Percentiles rank a stretch among this genome's conserved stretches.
phyloP scores from a whole-genome alignment of 495 filamentous ascomycete genomes.

The Podospora bellae-mahoneyi region DNA sequence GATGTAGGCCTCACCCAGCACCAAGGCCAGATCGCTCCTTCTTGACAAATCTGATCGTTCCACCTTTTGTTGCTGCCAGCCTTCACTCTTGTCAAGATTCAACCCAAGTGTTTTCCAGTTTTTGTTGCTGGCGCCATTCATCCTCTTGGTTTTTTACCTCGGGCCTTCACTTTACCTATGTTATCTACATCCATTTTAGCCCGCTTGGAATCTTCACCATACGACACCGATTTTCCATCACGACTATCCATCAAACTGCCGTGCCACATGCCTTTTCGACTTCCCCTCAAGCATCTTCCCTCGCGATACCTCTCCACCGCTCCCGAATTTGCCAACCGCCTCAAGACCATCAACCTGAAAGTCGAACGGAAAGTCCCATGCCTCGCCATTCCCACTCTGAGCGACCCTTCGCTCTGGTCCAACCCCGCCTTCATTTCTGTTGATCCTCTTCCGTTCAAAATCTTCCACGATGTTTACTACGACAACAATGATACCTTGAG shows the following conservation, averaged over 20 bases:
- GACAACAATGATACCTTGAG: slow-evolving; percentile 29
- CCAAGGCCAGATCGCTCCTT: too few species aligned
- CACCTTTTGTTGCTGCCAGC: too few species aligned
- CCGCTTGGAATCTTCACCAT: too few species aligned
- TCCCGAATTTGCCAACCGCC: background rate
- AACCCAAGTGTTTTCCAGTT: too few species aligned
- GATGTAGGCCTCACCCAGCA: too few species aligned
- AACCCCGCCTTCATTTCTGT: slow-evolving; percentile 27
- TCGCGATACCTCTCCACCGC: background rate
- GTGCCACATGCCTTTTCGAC: background rate
- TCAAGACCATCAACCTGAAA: background rate
- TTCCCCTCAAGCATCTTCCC: background rate
- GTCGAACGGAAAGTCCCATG: slow-evolving; percentile 28
- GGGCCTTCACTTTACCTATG: too few species aligned
- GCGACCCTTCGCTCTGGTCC: background rate
- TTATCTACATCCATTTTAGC: too few species aligned
- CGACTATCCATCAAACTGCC: background rate
- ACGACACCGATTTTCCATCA: too few species aligned
- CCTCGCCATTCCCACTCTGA: slow-evolving; percentile 24
- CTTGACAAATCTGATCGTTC: too few species aligned
- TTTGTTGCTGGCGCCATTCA: too few species aligned
- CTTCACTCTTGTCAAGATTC: too few species aligned
- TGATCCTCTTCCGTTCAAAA: slow-evolving; percentile 19
- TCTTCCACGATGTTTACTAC: slow-evolving; percentile 36
- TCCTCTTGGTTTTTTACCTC: too few species aligned